A percentile compares a stretch with the other conserved stretches of the same genome.
These are phyloP conservation scores for Amaranthus tricolor DNA, from an alignment of 179 eudicot species.

Conservation along the genomic window DNA sequence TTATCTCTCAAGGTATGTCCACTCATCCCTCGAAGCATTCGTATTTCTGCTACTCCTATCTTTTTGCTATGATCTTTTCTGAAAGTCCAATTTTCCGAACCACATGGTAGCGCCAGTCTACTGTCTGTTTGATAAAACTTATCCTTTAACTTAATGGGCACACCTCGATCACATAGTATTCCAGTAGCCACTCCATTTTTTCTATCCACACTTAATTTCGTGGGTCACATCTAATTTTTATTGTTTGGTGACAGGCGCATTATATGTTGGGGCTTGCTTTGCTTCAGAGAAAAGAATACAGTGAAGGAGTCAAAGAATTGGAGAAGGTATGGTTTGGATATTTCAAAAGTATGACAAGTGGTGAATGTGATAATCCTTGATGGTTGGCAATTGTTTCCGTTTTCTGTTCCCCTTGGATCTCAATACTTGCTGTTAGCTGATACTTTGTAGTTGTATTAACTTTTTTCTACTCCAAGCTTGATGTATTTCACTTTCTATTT, in stretches of 20 bases:
- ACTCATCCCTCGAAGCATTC: too few relatives aligned
- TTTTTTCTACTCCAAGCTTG: neutral
- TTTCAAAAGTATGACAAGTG: neutral
- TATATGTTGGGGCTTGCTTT: slow-evolving; percentile 92
- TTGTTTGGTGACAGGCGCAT: slow-evolving; percentile 57
- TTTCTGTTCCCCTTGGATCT: neutral
- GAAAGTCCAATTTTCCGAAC: too few relatives aligned
- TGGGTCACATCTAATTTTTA: too few relatives aligned
- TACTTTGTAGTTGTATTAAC: neutral
- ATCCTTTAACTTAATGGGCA: too few relatives aligned
- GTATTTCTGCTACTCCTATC: too few relatives aligned
- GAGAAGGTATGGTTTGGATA: slow-evolving; percentile 51
- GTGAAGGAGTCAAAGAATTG: slow-evolving; percentile 71
- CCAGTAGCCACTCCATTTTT: too few relatives aligned
- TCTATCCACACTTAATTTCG: too few relatives aligned
- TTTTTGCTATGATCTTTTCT: too few relatives aligned
- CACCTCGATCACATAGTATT: too few relatives aligned
- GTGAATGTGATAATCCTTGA: neutral
- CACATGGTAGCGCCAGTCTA: too few relatives aligned
- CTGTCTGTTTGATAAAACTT: too few relatives aligned
- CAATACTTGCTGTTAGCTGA: neutral
- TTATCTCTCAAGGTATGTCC: too few relatives aligned
- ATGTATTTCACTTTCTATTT: neutral
- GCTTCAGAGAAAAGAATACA: slow-evolving; percentile 52
- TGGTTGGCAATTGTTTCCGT: neutral